phyloP scores from a whole-genome alignment of 2,329 filamentous ascomycete species.

The Cladosporium sp. region DNA sequence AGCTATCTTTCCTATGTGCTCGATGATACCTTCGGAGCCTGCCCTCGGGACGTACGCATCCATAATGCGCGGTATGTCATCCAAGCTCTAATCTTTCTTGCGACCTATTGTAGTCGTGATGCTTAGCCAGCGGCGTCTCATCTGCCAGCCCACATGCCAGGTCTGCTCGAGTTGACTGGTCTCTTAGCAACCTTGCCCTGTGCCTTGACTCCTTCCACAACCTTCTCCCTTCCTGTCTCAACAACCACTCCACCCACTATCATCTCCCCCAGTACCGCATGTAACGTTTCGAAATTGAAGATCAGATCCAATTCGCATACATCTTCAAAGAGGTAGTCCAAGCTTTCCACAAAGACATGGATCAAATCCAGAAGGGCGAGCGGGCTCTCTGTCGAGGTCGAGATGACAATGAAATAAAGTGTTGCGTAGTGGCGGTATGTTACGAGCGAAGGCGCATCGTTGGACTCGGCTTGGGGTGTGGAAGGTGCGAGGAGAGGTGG shows the following conservation, averaged over 20 bases:
- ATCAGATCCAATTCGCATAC: conserved; percentile 98
- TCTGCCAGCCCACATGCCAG: conserved; percentile 32
- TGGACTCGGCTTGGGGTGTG: conserved; percentile 52
- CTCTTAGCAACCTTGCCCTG: conserved; percentile 75
- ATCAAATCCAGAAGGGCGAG: conserved; percentile 94
- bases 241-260: conserved; percentile 92
- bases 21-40: too few species aligned
- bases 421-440: conserved; percentile 98
- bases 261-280: conserved; percentile 88
- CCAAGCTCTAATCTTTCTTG: too few species aligned
- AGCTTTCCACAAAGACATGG: conserved; percentile 93
- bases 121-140: conserved; percentile 18
- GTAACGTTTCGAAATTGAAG: conserved; percentile 97
- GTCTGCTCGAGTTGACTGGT: conserved; percentile 65
- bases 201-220: conserved; percentile 74
- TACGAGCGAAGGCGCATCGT: conserved; percentile 88
- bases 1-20: too few species aligned
- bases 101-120: too few species aligned
- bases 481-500: conserved; percentile 27
- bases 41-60: too few species aligned
- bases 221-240: conserved; percentile 83
- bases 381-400: conserved; percentile 90
- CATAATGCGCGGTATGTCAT: too few species aligned
- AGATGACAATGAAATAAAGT: conserved; percentile 97
- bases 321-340: conserved; percentile 95